Base-by-base conservation (phyloP, 768 basidiomycete species). In the Tephrocybe sp. region DNA sequence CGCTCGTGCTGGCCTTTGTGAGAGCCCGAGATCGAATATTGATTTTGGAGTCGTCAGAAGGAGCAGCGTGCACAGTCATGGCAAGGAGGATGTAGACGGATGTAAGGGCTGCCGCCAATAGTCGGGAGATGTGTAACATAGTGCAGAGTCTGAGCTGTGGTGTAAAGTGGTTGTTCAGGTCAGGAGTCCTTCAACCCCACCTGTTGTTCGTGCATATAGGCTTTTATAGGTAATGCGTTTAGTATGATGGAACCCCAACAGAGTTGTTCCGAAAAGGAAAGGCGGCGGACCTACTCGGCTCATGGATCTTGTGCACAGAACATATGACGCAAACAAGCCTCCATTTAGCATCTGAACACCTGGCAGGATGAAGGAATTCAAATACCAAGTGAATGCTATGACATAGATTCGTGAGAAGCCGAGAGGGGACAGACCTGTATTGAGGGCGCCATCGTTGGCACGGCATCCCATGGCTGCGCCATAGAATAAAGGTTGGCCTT, bases 341-440 rank as follows among this genome's bases (percentile, higher is more conserved):
- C n/a, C n/a, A n/a, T n/a, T n/a, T n/a, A n/a, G n/a, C n/a, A n/a
- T n/a, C n/a, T n/a, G n/a, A n/a, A n/a, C n/a, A n/a, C n/a, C n/a
- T n/a, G n/a, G n/a, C n/a, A n/a, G n/a, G n/a, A n/a, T n/a, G n/a
- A n/a, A n/a, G n/a, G n/a, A n/a, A n/a, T n/a, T n/a, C n/a, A n/a
- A 34, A 5, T 29, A 15, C 11, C 33, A n/a, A 7, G 33, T 4
- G 4, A 7, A 34, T 4, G 11, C 15, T 4, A n/a, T 34, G 33
- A 34, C 33, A 34, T 34, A n/a, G 33, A n/a, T 34, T 34, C 33
- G 13, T 34, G 38, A 24, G 47, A 55, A 11, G 42, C 39, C 8
- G 45, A 46, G 15, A 45, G 34, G 29, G 37, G 11, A 23, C 54
- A 37, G 29, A 41, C 10, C 19, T 50, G 37, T n/a, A 33, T 21